A percentile compares a stretch with the other conserved stretches of the same genome.
Conservation (phyloP, 2,329 filamentous ascomycete genomes). For the Hypoxylon sp. region DNA sequence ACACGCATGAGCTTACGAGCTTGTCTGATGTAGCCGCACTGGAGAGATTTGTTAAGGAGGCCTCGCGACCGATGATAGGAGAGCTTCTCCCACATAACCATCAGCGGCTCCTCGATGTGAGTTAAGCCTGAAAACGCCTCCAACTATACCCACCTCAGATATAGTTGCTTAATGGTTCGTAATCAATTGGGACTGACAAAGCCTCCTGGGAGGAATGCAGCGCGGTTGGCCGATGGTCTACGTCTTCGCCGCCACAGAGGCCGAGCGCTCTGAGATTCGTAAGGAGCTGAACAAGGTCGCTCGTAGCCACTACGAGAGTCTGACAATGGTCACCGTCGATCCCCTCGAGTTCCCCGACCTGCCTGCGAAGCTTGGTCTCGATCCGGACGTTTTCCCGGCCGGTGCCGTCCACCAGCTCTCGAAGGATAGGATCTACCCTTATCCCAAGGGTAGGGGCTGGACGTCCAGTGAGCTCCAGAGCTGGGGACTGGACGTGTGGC, state of each 20-base stretch:
- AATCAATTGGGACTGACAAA: conserved; percentile 2
- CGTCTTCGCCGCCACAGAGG: conserved; percentile 52
- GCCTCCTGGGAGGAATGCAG: conserved; percentile 29
- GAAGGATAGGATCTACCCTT: conserved; percentile 54
- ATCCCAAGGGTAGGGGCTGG: conserved; percentile 52
- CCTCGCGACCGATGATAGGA: conserved; percentile 50
- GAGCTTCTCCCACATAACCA: conserved; percentile 54
- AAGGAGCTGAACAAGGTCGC: conserved; percentile 52
- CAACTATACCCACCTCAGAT: too few species aligned
- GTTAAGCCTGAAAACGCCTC: conserved; percentile 25
- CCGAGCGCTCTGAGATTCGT: conserved; percentile 50
- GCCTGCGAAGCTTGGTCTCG: conserved; percentile 52
- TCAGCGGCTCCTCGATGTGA: conserved; percentile 54
- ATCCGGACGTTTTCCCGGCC: conserved; percentile 47
- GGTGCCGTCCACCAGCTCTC: conserved; percentile 56
- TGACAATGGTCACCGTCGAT: conserved; percentile 55
- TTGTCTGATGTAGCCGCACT: conserved; percentile 42
- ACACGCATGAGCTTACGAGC: conserved; percentile 39
- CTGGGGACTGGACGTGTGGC: conserved; percentile 57
- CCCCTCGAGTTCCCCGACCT: conserved; percentile 55
- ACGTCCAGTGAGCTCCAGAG: conserved; percentile 50
- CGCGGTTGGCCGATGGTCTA: conserved; percentile 57
- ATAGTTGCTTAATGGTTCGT: background rate
- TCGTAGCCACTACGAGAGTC: conserved; percentile 51
- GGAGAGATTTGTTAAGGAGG: conserved; percentile 48